Evolutionary conservation across 2,329 filamentous ascomycete species (phyloP), one percentile per base, ranked within the genome.

Genomic region (Fusarium chlamydosporum): DNA sequence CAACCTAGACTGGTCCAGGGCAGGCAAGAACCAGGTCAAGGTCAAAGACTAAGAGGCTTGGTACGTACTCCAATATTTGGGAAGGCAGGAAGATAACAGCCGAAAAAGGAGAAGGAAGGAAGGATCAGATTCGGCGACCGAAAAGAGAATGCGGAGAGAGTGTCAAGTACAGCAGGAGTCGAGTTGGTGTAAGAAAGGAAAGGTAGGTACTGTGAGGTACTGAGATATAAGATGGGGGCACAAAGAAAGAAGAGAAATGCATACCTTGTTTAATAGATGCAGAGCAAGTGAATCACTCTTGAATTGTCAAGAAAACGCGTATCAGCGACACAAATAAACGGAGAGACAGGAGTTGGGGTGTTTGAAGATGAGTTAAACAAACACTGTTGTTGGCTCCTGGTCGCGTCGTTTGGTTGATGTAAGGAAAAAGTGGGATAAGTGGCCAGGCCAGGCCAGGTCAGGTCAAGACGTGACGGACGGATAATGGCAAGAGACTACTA

Each of bases 391-490:
- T 50, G 40, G n/a, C 41, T 29, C 34, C 35, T 45, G 41, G 67
- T 67, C 65, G 62, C 59, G 60, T 70, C 52, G 57, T 60, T 53
- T 58, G 48, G 55, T 62, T 68, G 55, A 60, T 59, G 58, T 67
- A 42, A 41, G 38, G 61, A 59, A 67, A 70, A 70, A 70, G 67
- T 70, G 67, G 67, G 67, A 70, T 64, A 55, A 53, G 51, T 48
- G 52, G 61, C 38, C 61, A 40, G n/a, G n/a, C n/a, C n/a, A n/a
- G n/a, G n/a, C n/a, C n/a, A n/a, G n/a, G n/a, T n/a, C n/a, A n/a
- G 47, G 23, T 51, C 23, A 27, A 38, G 33, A 51, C 47, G 62
- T 59, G 61, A 68, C 56, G 51, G 48, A 57, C n/a, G n/a, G 45
- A 23, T 52, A 55, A 35, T 50, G 18, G 33, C 33, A 50, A 18